phyloP scores from a whole-genome alignment of 1,139 yeast species.

The Yamadazyma membranifaciens region DNA sequence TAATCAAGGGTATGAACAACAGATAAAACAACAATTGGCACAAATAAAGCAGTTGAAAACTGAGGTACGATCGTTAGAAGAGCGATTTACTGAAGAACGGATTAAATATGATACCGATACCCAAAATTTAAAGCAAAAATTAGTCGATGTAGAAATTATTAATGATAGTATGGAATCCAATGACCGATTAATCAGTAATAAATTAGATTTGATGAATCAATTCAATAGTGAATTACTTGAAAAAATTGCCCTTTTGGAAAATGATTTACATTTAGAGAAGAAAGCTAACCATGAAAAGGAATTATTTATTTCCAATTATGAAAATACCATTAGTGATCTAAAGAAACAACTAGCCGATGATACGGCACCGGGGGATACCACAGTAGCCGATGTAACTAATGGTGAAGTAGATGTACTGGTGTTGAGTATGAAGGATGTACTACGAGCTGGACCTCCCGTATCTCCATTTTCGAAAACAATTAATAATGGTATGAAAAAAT shows the following conservation, averaged over 20 bases:
- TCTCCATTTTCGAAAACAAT: conserved; percentile 5
- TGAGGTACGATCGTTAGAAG: conserved; percentile 21
- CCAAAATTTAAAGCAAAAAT: conserved; percentile 25
- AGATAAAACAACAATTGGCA: conserved; percentile 6
- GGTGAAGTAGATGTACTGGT: conserved; percentile 26
- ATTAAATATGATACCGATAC: conserved; percentile 22
- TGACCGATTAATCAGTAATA: conserved; percentile 33
- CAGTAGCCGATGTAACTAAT: not conserved
- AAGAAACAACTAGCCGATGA: conserved; percentile 12
- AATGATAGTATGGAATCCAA: conserved; percentile 43
- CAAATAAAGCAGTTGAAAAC: conserved; percentile 12
- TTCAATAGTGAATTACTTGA: conserved; percentile 44
- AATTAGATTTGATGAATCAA: conserved; percentile 33
- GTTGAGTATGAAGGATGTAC: conserved; percentile 31
- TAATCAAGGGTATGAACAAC: conserved; percentile 4
- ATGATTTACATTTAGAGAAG: conserved; percentile 37
- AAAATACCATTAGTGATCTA: conserved; percentile 29
- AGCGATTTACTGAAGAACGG: conserved; percentile 15
- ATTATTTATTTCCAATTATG: conserved; percentile 36
- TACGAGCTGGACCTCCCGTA: conserved; percentile 34
- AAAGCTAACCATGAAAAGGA: conserved; percentile 29
- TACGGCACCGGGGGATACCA: not conserved
- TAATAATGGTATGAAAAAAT: conserved; percentile 19
- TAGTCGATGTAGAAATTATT: conserved; percentile 40
- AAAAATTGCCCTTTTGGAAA: conserved; percentile 40